Conservation (phyloP, 345 rosid species). For the Citrus medica region DNA sequence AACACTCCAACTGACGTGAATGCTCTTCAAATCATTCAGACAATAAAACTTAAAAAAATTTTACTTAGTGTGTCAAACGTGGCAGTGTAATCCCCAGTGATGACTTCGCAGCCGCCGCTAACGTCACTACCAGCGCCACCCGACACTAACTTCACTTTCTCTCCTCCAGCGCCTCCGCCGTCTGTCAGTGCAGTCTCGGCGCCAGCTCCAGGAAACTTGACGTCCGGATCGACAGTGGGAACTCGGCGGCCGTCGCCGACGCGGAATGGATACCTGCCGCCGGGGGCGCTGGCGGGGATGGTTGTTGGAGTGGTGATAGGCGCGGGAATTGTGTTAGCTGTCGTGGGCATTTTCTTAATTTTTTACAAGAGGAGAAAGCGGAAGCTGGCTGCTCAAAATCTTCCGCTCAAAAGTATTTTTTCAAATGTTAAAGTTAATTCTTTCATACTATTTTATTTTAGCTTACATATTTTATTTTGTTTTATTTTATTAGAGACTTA, state of each 20-base stretch:
- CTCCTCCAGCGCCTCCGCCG: constrained; percentile 14
- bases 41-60: not conserved
- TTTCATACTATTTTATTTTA: not conserved
- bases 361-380: constrained; percentile 23
- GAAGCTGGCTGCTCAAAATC: constrained; percentile 12
- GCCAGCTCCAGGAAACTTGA: constrained; percentile 5
- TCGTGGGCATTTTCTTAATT: constrained; percentile 14
- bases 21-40: not conserved
- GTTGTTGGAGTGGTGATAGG: constrained; percentile 30
- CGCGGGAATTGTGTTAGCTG: constrained; percentile 22
- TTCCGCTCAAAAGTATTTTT: constrained; percentile 17
- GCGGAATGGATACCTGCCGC: not conserved
- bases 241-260: not conserved
- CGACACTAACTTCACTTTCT: not conserved
- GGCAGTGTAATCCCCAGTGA: not conserved
- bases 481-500: not conserved
- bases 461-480: not conserved
- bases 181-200: not conserved
- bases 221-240: not conserved
- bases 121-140: constrained; percentile 16
- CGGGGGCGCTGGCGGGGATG: constrained; percentile 11
- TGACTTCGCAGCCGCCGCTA: constrained; percentile 21
- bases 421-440: not conserved
- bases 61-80: not conserved
- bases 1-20: not conserved